These are phyloP conservation scores for Coix lacrymajobi DNA, from an alignment of 176 grass and related monocot genomes.

Conservation along the genomic window DNA sequence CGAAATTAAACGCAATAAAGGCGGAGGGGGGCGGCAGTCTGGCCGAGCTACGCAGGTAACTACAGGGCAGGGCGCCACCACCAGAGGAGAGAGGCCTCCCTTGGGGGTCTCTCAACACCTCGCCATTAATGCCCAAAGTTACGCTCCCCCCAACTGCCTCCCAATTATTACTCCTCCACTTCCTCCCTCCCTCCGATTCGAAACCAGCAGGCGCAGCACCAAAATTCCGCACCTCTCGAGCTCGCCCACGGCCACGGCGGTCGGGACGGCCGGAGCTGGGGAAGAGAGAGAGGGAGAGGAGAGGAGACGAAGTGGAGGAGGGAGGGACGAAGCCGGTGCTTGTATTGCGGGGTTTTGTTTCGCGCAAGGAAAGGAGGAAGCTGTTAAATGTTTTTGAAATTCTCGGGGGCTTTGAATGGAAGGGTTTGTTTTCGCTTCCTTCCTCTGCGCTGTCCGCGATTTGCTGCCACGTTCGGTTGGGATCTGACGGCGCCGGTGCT, in stretches of 20 bases:
- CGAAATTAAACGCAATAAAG: conserved; percentile 53
- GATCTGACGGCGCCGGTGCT: background rate
- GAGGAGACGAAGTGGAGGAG: background rate
- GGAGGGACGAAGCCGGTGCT: conserved; percentile 11
- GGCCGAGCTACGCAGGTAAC: conserved; percentile 23
- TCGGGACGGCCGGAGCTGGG: conserved; percentile 29
- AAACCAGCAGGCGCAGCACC: background rate
- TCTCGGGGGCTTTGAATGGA: conserved; percentile 1
- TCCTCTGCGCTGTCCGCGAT: background rate
- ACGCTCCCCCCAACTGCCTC: conserved; percentile 46
- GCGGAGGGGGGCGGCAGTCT: background rate
- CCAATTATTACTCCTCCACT: conserved; percentile 34
- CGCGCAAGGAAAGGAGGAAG: conserved; percentile 12
- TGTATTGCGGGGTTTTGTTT: conserved; percentile 14
- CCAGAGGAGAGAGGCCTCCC: background rate
- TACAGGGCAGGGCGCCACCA: conserved; percentile 31
- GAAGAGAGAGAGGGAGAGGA: conserved; percentile 6
- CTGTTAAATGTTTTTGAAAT: conserved; percentile 38
- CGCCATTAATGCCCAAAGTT: conserved; percentile 60
- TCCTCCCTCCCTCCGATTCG: conserved; percentile 21
- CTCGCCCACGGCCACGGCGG: background rate
- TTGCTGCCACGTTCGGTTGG: background rate
- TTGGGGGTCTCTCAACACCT: conserved; percentile 15
- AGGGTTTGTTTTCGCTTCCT: background rate
- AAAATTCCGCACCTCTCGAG: background rate